phyloP scores from a whole-genome alignment of 2,329 filamentous ascomycete genomes.

The Diaporthe aspalathi region DNA sequence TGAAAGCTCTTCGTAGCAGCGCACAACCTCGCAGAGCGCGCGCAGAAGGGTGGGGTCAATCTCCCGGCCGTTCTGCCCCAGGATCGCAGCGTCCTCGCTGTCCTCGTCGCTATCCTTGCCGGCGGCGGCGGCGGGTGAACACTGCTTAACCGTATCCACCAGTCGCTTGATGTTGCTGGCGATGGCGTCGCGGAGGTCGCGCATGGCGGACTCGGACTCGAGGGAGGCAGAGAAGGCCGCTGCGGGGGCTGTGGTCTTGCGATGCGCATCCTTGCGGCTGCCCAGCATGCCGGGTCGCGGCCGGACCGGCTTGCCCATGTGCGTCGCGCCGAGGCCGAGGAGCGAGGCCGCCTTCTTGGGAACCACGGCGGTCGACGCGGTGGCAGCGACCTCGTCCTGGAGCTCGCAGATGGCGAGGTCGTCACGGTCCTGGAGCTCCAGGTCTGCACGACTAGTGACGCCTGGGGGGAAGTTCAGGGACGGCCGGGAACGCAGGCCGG shows the following conservation, averaged over 20 bases:
- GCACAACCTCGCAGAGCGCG: conserved; percentile 56
- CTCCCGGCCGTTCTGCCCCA: conserved; percentile 39
- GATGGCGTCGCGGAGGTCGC: conserved; percentile 62
- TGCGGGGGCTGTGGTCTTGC: conserved; percentile 24
- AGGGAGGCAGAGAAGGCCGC: conserved; percentile 21
- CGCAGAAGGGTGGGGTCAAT: conserved; percentile 53
- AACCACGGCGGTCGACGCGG: conserved; percentile 46
- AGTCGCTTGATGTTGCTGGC: conserved; percentile 63
- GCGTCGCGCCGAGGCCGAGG: conserved; percentile 56
- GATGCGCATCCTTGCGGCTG: conserved; percentile 40
- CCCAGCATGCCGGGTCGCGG: conserved; percentile 31
- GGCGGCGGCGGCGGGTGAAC: background rate
- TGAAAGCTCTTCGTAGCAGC: conserved; percentile 51
- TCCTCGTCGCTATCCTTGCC: conserved; percentile 34
- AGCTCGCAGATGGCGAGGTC: conserved; percentile 34
- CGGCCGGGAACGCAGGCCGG: conserved; percentile 16
- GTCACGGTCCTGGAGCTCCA: conserved; percentile 36
- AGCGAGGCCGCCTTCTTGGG: conserved; percentile 65
- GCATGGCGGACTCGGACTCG: conserved; percentile 50
- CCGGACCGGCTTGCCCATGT: conserved; percentile 40
- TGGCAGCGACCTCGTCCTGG: conserved; percentile 43
- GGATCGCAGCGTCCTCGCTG: conserved; percentile 25
- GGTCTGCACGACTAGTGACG: conserved; percentile 40
- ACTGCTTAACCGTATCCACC: conserved; percentile 58
- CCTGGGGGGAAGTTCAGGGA: conserved; percentile 32